Evolutionary conservation across 257 asterid species (phyloP).

Genomic region (Solanum chiquidenum): DNA sequence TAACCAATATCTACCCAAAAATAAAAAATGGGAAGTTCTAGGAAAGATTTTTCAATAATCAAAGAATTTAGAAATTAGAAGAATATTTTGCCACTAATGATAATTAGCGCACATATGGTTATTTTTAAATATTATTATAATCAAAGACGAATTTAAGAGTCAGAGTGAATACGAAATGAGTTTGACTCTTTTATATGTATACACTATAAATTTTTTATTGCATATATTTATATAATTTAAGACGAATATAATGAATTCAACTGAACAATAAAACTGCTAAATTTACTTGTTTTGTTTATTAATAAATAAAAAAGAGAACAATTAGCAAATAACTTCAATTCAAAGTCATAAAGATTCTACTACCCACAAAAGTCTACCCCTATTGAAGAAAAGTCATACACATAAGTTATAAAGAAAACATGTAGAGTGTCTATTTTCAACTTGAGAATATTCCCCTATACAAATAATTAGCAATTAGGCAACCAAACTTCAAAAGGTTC

Average conservation of each 20-base stretch:
- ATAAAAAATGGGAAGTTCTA: not conserved
- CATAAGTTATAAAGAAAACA: not conserved
- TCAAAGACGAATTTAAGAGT: not conserved
- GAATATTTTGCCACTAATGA: not conserved
- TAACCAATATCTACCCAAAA: too few species aligned
- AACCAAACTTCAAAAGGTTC: slow-evolving; percentile 28
- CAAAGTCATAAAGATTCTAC: not conserved
- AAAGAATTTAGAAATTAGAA: not conserved
- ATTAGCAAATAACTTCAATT: too few species aligned
- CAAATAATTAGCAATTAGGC: slow-evolving; percentile 17
- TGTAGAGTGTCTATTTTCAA: not conserved
- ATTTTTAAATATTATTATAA: not conserved
- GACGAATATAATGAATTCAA: not conserved
- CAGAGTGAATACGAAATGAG: not conserved
- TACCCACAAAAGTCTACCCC: not conserved
- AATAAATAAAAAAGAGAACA: too few species aligned
- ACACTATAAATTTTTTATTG: not conserved
- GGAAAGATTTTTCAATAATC: not conserved
- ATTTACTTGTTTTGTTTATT: too few species aligned
- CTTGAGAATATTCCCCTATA: slow-evolving; percentile 24
- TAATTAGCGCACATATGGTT: not conserved
- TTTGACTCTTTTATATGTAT: not conserved
- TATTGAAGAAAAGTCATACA: not conserved
- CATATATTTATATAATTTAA: not conserved
- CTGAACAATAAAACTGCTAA: not conserved